Base-by-base conservation (phyloP, 2,329 filamentous ascomycete species). In the Ophiocordyceps camponoti-saundersi region DNA sequence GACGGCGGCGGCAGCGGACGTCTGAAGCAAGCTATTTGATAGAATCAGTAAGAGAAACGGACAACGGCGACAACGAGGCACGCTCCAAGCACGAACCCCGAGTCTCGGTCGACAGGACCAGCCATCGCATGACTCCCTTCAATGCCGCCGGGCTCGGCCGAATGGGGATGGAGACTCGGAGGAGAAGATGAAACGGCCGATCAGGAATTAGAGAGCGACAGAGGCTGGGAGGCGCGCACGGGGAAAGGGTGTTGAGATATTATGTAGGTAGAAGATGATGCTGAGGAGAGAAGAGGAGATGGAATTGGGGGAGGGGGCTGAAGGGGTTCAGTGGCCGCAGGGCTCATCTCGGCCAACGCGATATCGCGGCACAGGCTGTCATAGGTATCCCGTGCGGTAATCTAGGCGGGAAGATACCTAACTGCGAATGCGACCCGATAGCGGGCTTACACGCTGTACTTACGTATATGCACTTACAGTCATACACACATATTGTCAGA, bases 1-100 rank as follows among this genome's bases (percentile, higher is more conserved):
- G 49, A 53, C 58, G 47, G 54, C 58, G 47, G 54, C 57, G 20
- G 54, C 26, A 29, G 59, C 53, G 16, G 60, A 56, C n/a, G 61
- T 56, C 40, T 57, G 53, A 10, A 61, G 57, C 39, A 58, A 56
- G 52, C 60, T 63, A 43, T 32, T 7, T 4, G 26, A 23, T 5
- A 11, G 2, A 21, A 22, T 43, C 40, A 42, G 40, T 42, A 42
- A 6, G 15, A 44, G 18, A n/a, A 40, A 18, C 36, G 18, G 7
- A 40, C 16, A 8, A 20, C n/a, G 3, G n/a, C 18, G n/a, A 11
- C 3, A 40, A 8, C 4, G 36, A 40, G n/a, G 36, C 36, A 20
- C n/a, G 36, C 16, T 40, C 36, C 7, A n/a, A 18, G 36, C 36
- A 40, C 36, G 36, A 40, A 40, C 36, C 36, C 36, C 18, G 36